phyloP scores from a whole-genome alignment of 768 basidiomycete genomes.

The Asterophora lycoperdoides region DNA sequence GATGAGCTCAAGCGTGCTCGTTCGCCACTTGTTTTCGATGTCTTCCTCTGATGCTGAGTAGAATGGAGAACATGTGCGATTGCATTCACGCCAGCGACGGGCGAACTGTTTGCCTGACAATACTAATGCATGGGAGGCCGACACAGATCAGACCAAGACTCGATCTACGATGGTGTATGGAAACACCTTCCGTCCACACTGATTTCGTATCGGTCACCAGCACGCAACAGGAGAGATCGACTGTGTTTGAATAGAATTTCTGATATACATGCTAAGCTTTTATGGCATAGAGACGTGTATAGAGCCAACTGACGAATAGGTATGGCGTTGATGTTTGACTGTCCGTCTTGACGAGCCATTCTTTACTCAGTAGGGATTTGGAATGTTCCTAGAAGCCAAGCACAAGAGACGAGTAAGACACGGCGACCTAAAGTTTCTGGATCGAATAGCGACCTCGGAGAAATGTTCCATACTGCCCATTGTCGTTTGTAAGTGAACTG shows the following conservation, averaged over 20 bases:
- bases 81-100: slow-evolving; percentile 66
- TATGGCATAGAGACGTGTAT: background rate
- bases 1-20: slow-evolving; percentile 48
- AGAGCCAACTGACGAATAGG: slow-evolving; percentile 57
- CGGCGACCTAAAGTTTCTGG: slow-evolving; percentile 2
- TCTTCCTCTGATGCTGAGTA: slow-evolving; percentile 36
- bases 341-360: slow-evolving; percentile 73
- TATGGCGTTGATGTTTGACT: slow-evolving; percentile 58
- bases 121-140: slow-evolving; percentile 29
- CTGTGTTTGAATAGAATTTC: slow-evolving; percentile 60
- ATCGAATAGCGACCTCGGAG: slow-evolving; percentile 35
- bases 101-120: slow-evolving; percentile 55
- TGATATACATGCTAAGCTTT: slow-evolving; percentile 23
- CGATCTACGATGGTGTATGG: slow-evolving; percentile 2
- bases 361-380: slow-evolving; percentile 54
- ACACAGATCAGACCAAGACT: slow-evolving; percentile 12
- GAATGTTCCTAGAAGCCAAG: slow-evolving; percentile 44
- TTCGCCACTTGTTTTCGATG: slow-evolving; percentile 48
- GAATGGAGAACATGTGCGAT: slow-evolving; percentile 32
- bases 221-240: slow-evolving; percentile 55
- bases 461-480: slow-evolving; percentile 44
- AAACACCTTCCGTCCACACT: slow-evolving; percentile 71
- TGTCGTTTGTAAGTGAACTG: slow-evolving; percentile 4
- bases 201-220: slow-evolving; percentile 71
- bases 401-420: slow-evolving; percentile 8